A percentile compares a stretch with the other conserved stretches of the same genome.
Conservation (phyloP, 2,329 filamentous ascomycete species). For the Juglanconis oblonga region DNA sequence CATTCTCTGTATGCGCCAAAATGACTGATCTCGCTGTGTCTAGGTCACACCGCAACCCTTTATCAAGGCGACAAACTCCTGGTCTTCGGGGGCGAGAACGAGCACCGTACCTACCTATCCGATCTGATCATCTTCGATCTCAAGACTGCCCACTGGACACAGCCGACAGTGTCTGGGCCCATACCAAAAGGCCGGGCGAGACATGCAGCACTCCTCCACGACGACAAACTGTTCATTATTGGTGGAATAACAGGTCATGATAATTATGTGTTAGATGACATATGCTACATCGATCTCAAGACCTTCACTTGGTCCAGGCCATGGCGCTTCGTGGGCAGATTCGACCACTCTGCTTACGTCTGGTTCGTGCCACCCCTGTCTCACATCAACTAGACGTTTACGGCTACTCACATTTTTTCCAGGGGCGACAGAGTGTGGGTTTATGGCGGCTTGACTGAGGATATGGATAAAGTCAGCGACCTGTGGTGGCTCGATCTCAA, state of each 20-base stretch:
- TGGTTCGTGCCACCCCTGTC: conserved; percentile 47
- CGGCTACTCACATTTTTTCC: conserved; percentile 17
- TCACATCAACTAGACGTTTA: neutral
- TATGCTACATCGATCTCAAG: conserved; percentile 94
- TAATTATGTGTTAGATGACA: conserved; percentile 89
- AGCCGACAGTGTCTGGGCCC: conserved; percentile 80
- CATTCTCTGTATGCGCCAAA: neutral
- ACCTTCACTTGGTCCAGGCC: conserved; percentile 96
- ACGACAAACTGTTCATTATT: conserved; percentile 94
- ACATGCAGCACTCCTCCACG: conserved; percentile 90
- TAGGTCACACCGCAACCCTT: conserved; percentile 89
- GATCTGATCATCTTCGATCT: conserved; percentile 96
- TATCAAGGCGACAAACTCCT: conserved; percentile 95
- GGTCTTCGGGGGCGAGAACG: conserved; percentile 96
- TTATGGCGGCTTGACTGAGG: conserved; percentile 88
- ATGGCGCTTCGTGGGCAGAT: conserved; percentile 92
- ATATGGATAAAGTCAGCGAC: conserved; percentile 96
- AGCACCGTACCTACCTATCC: conserved; percentile 91
- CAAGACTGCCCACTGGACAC: conserved; percentile 91
- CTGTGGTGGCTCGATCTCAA: conserved; percentile 97
- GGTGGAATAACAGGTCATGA: conserved; percentile 94
- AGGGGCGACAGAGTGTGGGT: conserved; percentile 86
- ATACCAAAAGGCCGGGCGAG: conserved; percentile 86
- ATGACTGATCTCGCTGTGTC: conserved; percentile 14
- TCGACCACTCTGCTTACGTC: conserved; percentile 93